phyloP scores from a whole-genome alignment of 2,329 filamentous ascomycete species.

The Talaromyces albobiverticillius region DNA sequence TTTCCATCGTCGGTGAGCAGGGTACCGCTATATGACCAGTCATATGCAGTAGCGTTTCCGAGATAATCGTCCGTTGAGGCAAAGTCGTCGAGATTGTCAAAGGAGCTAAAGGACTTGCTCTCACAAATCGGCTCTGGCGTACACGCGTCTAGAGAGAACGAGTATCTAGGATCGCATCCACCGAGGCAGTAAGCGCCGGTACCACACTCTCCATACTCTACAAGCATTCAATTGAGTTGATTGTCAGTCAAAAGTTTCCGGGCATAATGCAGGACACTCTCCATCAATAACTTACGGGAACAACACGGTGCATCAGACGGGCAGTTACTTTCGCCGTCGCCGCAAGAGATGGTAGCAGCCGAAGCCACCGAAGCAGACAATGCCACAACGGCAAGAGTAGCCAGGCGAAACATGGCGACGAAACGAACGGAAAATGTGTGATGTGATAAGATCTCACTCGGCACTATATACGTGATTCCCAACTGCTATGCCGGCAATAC shows the following conservation, averaged over 20 bases:
- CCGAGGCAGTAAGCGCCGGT: constrained; percentile 93
- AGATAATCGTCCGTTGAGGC: constrained; percentile 76
- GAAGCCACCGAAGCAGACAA: constrained; percentile 30
- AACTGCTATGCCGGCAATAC: no score
- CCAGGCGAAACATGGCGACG: constrained; percentile 35
- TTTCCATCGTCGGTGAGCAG: constrained; percentile 61
- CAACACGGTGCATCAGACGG: constrained; percentile 73
- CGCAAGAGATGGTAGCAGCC: constrained; percentile 26
- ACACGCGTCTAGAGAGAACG: constrained; percentile 79
- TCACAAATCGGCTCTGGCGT: constrained; percentile 80
- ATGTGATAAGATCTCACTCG: not conserved
- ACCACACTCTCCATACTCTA: constrained; percentile 91
- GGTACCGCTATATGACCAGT: constrained; percentile 86
- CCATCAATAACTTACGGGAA: constrained; percentile 68
- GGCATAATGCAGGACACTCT: no score
- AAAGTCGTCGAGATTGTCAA: constrained; percentile 69
- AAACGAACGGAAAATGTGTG: no score
- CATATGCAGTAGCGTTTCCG: constrained; percentile 72
- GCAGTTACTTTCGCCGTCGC: constrained; percentile 57
- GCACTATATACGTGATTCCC: not conserved
- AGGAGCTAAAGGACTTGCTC: constrained; percentile 64
- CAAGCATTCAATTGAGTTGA: not conserved
- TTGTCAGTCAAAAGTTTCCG: not conserved
- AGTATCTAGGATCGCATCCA: constrained; percentile 86
- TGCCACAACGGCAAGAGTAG: constrained; percentile 31